Evolutionary conservation across 352 stramenopile genomes (phyloP).

Genomic region (Phytophthora quininea): DNA sequence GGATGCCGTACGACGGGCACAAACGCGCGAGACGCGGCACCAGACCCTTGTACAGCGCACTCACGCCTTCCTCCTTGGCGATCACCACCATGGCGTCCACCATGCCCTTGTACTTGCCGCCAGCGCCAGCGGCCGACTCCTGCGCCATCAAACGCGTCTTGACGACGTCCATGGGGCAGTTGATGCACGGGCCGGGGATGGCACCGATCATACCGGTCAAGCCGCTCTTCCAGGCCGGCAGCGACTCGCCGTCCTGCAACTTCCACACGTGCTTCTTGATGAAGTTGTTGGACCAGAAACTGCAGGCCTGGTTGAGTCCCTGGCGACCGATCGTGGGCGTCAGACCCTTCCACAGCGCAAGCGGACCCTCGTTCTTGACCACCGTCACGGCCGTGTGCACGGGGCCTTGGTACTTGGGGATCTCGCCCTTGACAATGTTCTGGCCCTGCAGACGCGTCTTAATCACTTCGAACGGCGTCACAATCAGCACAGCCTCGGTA

Average conservation of each 20-base stretch:
- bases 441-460: slow-evolving; percentile 97
- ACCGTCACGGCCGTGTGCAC: slow-evolving; percentile 94
- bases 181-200: slow-evolving; percentile 88
- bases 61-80: slow-evolving; percentile 93
- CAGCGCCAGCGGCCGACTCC: slow-evolving; percentile 83
- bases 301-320: slow-evolving; percentile 98
- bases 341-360: slow-evolving; percentile 96
- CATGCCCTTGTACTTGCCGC: slow-evolving; percentile 96
- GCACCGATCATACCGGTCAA: slow-evolving; percentile 92
- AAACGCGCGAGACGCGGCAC: slow-evolving; percentile 94
- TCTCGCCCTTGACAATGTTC: slow-evolving; percentile 86
- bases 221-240: slow-evolving; percentile 95
- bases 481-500: slow-evolving; percentile 96
- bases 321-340: slow-evolving; percentile 97
- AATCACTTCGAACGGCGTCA: slow-evolving; percentile 98
- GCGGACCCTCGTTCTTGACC: slow-evolving; percentile 92
- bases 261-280: slow-evolving; percentile 91
- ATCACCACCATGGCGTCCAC: slow-evolving; percentile 92
- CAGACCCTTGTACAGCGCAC: slow-evolving; percentile 97
- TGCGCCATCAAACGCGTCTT: slow-evolving; percentile 96
- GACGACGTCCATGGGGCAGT: slow-evolving; percentile 95
- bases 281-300: slow-evolving; percentile 97
- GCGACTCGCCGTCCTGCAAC: slow-evolving; percentile 81
- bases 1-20: slow-evolving; percentile 86
- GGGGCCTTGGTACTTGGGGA: slow-evolving; percentile 86